phyloP scores from a whole-genome alignment of 2,329 filamentous ascomycete species.

The Thermochaetoides dissita region DNA sequence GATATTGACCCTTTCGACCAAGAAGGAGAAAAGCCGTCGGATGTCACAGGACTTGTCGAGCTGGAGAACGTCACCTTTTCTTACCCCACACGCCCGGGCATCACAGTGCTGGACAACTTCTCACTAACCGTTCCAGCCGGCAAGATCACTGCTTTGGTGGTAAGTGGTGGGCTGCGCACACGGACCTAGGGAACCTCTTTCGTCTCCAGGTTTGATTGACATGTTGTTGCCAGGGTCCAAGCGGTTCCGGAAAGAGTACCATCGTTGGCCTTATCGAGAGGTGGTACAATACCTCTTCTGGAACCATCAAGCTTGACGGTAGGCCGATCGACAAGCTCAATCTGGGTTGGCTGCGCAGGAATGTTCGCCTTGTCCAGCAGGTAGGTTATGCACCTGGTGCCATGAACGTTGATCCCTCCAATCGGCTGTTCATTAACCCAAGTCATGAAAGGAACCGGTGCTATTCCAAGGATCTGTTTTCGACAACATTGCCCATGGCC shows the following conservation, averaged over 20 bases:
- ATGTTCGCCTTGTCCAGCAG: slow-evolving; percentile 21
- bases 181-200: neutral
- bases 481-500: slow-evolving; percentile 36
- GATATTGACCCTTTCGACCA: slow-evolving; percentile 28
- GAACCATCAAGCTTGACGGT: slow-evolving; percentile 19
- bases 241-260: slow-evolving; percentile 28
- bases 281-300: slow-evolving; percentile 29
- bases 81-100: slow-evolving; percentile 37
- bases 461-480: slow-evolving; percentile 30
- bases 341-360: slow-evolving; percentile 18
- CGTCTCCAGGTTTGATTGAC: no score
- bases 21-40: slow-evolving; percentile 21
- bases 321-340: slow-evolving; percentile 16
- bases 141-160: slow-evolving; percentile 36
- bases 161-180: neutral
- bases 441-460: slow-evolving; percentile 20
- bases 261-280: slow-evolving; percentile 40
- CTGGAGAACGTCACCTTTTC: slow-evolving; percentile 31
- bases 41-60: slow-evolving; percentile 27
- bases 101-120: slow-evolving; percentile 25
- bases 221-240: slow-evolving; percentile 26
- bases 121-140: slow-evolving; percentile 25
- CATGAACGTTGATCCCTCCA: no score
- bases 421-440: no score
- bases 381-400: neutral